Evolutionary conservation across 2,329 filamentous ascomycete genomes (phyloP), one percentile per base, ranked within the genome.

Genomic region (Apiospora rasikravindrae): DNA sequence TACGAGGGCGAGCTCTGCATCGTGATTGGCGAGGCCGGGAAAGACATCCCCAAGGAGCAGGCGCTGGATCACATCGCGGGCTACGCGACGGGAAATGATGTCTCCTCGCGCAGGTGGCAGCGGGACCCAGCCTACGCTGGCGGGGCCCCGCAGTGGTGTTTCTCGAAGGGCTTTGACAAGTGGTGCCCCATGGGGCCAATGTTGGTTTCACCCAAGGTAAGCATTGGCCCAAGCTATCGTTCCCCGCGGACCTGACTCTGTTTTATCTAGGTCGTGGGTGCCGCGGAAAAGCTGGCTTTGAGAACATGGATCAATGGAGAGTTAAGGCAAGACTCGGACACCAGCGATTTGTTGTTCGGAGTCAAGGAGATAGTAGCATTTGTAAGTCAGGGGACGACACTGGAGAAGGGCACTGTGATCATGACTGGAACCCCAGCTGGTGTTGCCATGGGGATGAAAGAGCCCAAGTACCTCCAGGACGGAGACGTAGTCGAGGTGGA

Each of bases 151-250:
- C 88, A 90, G 76, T 90, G 86, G 86, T 84, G 85, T 0, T 90
- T 89, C 74, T 84, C 82, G 22, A 90, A 90, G 74, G 86, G 87
- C 0, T 90, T 90, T 70, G 88, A 90, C 74, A 87, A 83, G 0
- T 90, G 83, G 73, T 86, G 86, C 0, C 89, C 88, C 0, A 71
- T 90, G 0, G 88, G 88, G 0, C 88, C 88, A 0, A 81, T 80
- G 49, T 78, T 90, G 0, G 85, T 90, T 0, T 80, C 80, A 7
- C 49, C 71, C 2, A 64, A 66, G 64, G 68, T 70, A 14, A 53
- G 75, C 1, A 72, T 70, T 0, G 72, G 72, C 37, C 66, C 73
- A 1, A 74, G 67, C 7, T 68, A 57, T 4, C 45, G 22, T 22
- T n/a, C 19, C 22, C 45, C 22, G 45, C 45, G n/a, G 22, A 49